Evolutionary conservation across 2,329 filamentous ascomycete genomes (phyloP).

Genomic region (Clarireedia homoeocarpa): DNA sequence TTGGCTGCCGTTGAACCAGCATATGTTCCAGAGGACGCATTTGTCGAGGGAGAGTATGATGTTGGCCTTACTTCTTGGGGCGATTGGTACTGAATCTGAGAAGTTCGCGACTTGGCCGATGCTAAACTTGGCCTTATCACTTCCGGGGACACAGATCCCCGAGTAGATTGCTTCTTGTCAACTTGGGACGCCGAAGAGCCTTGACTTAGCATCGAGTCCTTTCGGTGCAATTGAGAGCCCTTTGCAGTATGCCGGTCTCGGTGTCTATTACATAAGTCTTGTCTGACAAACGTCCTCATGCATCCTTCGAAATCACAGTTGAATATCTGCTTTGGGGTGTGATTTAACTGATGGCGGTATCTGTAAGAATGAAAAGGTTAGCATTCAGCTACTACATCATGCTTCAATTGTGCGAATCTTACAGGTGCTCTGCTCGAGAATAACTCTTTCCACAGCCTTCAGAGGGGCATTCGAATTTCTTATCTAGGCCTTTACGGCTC

Average conservation of each 20-base stretch:
- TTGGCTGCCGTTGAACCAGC: slow-evolving; percentile 20
- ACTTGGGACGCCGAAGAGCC: slow-evolving; percentile 29
- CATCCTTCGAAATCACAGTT: slow-evolving; percentile 89
- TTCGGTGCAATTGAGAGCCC: slow-evolving; percentile 67
- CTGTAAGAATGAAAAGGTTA: slow-evolving; percentile 31
- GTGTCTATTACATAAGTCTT: slow-evolving; percentile 84
- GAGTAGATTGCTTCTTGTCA: slow-evolving; percentile 17
- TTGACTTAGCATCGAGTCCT: slow-evolving; percentile 54
- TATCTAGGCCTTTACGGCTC: slow-evolving; percentile 72
- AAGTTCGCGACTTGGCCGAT: slow-evolving; percentile 21
- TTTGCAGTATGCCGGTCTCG: slow-evolving; percentile 74
- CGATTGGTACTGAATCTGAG: slow-evolving; percentile 26
- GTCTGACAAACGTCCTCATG: slow-evolving; percentile 81
- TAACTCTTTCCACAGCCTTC: slow-evolving; percentile 93
- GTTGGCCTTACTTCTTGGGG: slow-evolving; percentile 24
- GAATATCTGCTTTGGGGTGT: slow-evolving; percentile 92
- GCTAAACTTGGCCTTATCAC: slow-evolving; percentile 22
- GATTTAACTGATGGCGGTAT: slow-evolving; percentile 90
- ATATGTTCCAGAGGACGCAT: slow-evolving; percentile 25
- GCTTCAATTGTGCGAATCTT: slow-evolving; percentile 33
- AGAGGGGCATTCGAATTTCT: slow-evolving; percentile 76
- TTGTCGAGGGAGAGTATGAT: slow-evolving; percentile 26
- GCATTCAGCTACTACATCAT: neutral
- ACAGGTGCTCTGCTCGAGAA: slow-evolving; percentile 91
- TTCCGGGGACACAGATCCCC: slow-evolving; percentile 27